Evolutionary conservation across 805 yeast species (phyloP), one percentile per base, ranked within the genome.

Genomic region (Hagleromyces aurorensis): DNA sequence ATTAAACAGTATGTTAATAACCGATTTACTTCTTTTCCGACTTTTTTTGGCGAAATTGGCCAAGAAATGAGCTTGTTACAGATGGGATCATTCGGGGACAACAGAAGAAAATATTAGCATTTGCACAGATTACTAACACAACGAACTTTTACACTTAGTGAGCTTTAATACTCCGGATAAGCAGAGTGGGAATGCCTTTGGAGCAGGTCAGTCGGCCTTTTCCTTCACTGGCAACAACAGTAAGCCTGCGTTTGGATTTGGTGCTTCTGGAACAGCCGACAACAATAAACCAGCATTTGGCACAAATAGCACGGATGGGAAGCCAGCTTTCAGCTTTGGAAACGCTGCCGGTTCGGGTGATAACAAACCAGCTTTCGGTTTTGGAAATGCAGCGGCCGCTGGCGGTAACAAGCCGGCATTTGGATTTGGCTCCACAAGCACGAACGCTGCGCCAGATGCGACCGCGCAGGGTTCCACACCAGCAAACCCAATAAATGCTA

Each of bases 191-290:
- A 33, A 36, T 19, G 36, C 35, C 9, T 27, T 27, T 3, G 29
- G 27, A 9, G 23, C 45, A 6, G 64, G 63, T n/a, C n/a, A n/a
- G 35, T 62, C 71, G 5, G 66, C 70, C 0, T 71, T 74, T 41
- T 69, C 73, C 52, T 70, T 72, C 14, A 93, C 93, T 86, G 3
- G 82, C 91, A 1, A 63, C 75, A 4, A 40, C 27, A 44, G 40
- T 7, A 32, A 40, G 28, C 43, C 43, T 11, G 27, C 39, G 22
- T 38, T 43, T 26, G 21, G 28, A 20, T 28, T 28, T 21, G 30
- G 42, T 13, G 15, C 34, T 10, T 30, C 24, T 17, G n/a, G 16
- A 9, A 21, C 11, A 11, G 5, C 21, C n/a, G 21, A 20, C 27
- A 16, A 22, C 19, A 22, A 29, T 8, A 29, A 25, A 18, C 23